Evolutionary conservation across 345 rosid genomes (phyloP), one percentile per base, ranked within the genome.

Genomic region (Bruguiera parviflora): DNA sequence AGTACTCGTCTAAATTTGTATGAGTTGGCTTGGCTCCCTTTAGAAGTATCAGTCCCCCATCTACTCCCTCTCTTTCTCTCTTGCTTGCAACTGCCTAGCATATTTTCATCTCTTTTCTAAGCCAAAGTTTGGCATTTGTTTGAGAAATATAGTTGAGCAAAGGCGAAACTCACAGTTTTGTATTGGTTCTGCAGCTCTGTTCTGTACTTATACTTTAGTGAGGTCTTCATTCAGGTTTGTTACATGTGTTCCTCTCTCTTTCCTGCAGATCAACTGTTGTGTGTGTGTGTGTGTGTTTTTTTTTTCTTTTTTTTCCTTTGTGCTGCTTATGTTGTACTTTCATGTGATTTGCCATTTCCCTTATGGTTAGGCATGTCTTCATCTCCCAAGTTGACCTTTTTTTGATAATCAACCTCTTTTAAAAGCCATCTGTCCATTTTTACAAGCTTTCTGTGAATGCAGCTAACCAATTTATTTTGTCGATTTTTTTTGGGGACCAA

Each of bases 191-290:
- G 89, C 94, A 95, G 99, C 65, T 85, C 86, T 73, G 58, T 78
- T 53, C 86, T 92, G 63, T 85, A 87, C 80, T 77, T 89, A 60
- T 95, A 90, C 83, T 62, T 85, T 67, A 92, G 98, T 52, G 97
- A 95, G 89, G 90, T 92, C 77, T 61, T 81, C 60, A 80, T 73
- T 74, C 98, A 95, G 99, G 99, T 94, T 77, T 79, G 94, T 79
- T 66, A 25, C 25, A 63, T 11, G 9, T 13, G 3, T 43, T 43
- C 19, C 70, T 27, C 32, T 66, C 31, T 11, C 25, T 55, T 21
- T 47, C 52, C 11, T 35, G 64, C 53, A 7, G 28, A 53, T 47
- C 8, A 55, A 25, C 49, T 43, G 51, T 33, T 33, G 37, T 33
- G 37, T 33, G 37, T 33, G 37, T 33, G 37, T 33, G 9, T 6